Percentiles rank a stretch among this genome's conserved stretches.
Conservation (phyloP, 108 stramenopile genomes). For the Discostella pseudostelligera region DNA sequence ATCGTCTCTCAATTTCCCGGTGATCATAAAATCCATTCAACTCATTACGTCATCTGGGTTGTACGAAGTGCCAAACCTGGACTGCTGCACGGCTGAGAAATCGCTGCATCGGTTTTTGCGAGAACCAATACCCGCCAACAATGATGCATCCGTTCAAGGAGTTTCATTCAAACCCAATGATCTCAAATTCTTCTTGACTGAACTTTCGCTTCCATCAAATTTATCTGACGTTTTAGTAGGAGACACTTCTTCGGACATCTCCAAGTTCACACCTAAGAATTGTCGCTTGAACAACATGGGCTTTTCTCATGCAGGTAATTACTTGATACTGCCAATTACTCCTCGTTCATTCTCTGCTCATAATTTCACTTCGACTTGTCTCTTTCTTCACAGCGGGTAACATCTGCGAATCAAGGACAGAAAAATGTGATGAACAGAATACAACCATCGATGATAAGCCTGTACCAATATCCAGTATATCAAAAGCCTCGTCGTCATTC, state of each 20-base stretch:
- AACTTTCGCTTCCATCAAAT: slow-evolving; percentile 35
- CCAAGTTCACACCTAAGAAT: slow-evolving; percentile 36
- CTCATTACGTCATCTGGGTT: slow-evolving; percentile 35
- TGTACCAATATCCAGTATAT: slow-evolving; percentile 21
- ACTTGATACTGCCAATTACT: neutral
- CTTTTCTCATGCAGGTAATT: slow-evolving; percentile 38
- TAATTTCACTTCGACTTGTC: neutral
- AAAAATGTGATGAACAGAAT: slow-evolving; percentile 3
- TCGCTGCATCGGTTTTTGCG: slow-evolving; percentile 4
- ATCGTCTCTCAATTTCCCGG: slow-evolving; percentile 64
- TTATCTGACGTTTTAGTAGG: slow-evolving; percentile 22
- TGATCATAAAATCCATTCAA: slow-evolving; percentile 50
- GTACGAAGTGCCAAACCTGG: slow-evolving; percentile 21
- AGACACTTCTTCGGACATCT: slow-evolving; percentile 14
- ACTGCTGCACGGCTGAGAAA: slow-evolving; percentile 14
- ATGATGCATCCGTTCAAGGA: neutral
- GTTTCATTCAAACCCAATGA: slow-evolving; percentile 31
- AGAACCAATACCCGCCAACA: neutral
- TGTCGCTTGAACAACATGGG: slow-evolving; percentile 48
- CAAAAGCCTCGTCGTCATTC: slow-evolving; percentile 13
- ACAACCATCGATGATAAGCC: slow-evolving; percentile 35
- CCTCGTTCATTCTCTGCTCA: neutral
- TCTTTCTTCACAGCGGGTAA: slow-evolving; percentile 21
- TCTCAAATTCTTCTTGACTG: slow-evolving; percentile 30
- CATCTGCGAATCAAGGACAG: slow-evolving; percentile 26